A percentile compares a stretch with the other conserved stretches of the same genome.
Conservation (phyloP, 176 grass and related monocot genomes). For the Tillandsia fasciculata region DNA sequence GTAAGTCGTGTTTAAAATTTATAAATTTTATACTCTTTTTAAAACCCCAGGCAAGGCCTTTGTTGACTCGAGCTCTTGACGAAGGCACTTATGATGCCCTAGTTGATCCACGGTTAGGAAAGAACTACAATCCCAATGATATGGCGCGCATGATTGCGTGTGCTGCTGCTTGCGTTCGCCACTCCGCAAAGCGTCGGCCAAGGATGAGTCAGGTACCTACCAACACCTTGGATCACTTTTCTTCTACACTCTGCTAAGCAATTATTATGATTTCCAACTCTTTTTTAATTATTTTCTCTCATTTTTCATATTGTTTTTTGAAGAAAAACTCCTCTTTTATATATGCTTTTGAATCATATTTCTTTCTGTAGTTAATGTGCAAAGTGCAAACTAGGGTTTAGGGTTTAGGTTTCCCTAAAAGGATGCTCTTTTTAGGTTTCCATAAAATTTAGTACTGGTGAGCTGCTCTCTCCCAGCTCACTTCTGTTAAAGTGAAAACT, state of each 20-base stretch:
- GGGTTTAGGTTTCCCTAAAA: too few relatives aligned
- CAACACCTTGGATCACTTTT: not conserved
- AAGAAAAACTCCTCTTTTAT: too few relatives aligned
- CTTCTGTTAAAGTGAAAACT: too few relatives aligned
- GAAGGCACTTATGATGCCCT: slow-evolving; percentile 59
- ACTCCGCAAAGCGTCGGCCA: slow-evolving; percentile 55
- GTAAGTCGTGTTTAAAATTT: not conserved
- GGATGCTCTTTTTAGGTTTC: too few relatives aligned
- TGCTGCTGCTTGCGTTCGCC: slow-evolving; percentile 81
- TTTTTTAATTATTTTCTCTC: not conserved
- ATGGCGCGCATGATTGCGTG: slow-evolving; percentile 88
- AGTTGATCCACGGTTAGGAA: slow-evolving; percentile 57
- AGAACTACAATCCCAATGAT: slow-evolving; percentile 54
- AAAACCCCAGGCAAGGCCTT: slow-evolving; percentile 62
- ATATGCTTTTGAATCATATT: too few relatives aligned
- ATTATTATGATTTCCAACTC: not conserved
- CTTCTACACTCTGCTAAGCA: not conserved
- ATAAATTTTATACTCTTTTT: not conserved
- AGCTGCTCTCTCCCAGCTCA: too few relatives aligned
- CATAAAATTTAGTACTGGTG: not conserved
- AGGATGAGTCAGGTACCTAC: slow-evolving; percentile 77
- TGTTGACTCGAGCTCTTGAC: slow-evolving; percentile 49
- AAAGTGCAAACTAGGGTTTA: too few relatives aligned
- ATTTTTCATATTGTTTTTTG: too few relatives aligned
- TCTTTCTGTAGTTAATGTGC: too few relatives aligned